Base-by-base conservation (phyloP, 345 rosid species). In the Zanthoxylum bungeanum region DNA sequence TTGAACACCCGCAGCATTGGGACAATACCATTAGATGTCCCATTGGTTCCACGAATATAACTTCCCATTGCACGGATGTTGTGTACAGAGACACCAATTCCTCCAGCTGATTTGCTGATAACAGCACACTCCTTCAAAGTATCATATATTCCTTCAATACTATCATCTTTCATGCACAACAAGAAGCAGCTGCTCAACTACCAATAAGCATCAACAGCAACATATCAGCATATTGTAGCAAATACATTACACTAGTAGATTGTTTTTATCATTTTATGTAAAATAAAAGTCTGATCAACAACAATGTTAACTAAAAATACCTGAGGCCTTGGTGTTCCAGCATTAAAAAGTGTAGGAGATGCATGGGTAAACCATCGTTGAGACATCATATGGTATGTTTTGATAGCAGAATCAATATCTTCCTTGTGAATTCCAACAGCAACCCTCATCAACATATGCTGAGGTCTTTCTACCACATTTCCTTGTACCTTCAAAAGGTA, bases 321-420 rank as follows among this genome's bases (percentile, higher is more conserved):
- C 69, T 91, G 98, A 16, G 97, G 90, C 80, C 91, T 91, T 57
- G 96, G 97, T 14, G 97, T 93, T 57, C 98, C 97, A 9, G 92
- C 92, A 74, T 93, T 93, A 75, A 91, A 93, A 68, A 93, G 96
- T 12, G 97, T 93, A 46, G 98, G 97, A 63, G 97, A 89, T 51
- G 98, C 98, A 87, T 91, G 98, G 71, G 97, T 93, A 78, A 93
- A 93, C 98, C 95, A 91, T 46, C 98, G 76, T 39, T 93, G 98
- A 68, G 97, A 91, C 97, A 93, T 93, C 84, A 89, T 77, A 72
- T 91, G 98, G 75, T 93, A 93, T 17, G 98, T 91, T 76, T 75
- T 80, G 76, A 93, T 78, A 3, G 60, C 89, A 60, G 95, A 89
- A 64, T 89, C 97, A 73, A 89, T 79, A 65, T 91, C 92, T 72